These are phyloP conservation scores for Rugonectria rugulosa DNA, from an alignment of 2,329 filamentous ascomycete species.

Conservation along the genomic window DNA sequence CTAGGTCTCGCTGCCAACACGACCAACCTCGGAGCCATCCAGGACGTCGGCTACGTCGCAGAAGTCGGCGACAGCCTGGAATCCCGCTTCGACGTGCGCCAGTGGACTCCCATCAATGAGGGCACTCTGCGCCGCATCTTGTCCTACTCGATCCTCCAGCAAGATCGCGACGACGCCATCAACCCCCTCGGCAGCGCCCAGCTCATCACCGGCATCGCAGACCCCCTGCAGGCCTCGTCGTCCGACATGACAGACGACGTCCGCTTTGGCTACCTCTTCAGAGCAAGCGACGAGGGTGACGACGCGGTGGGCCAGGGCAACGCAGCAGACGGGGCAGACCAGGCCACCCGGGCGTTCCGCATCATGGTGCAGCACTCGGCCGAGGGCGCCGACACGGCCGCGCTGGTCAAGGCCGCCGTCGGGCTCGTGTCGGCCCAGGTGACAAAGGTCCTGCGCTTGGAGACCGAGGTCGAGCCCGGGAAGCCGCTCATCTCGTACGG, in stretches of 20 bases:
- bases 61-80: constrained; percentile 18
- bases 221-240: constrained; percentile 36
- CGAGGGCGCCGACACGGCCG: constrained; percentile 11
- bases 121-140: constrained; percentile 39
- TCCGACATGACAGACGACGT: constrained; percentile 34
- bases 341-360: constrained; percentile 23
- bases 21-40: constrained; percentile 37
- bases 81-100: constrained; percentile 7
- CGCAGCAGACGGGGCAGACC: no score
- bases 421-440: constrained; percentile 35
- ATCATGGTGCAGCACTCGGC: constrained; percentile 17
- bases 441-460: constrained; percentile 34
- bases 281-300: constrained; percentile 8
- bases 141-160: constrained; percentile 37
- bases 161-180: constrained; percentile 24
- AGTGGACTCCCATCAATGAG: constrained; percentile 39
- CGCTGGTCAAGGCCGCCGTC: constrained; percentile 26
- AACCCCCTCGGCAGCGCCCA: constrained; percentile 33
- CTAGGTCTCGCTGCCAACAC: constrained; percentile 38
- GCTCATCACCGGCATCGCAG: constrained; percentile 35
- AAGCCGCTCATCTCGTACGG: constrained; percentile 40
- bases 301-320: constrained; percentile 6
- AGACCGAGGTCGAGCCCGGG: constrained; percentile 33
- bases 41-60: constrained; percentile 32
- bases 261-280: constrained; percentile 32